These are phyloP conservation scores for Cryptococcus sp. DNA, from an alignment of 1,284 basidiomycete genomes.

Conservation along the genomic window DNA sequence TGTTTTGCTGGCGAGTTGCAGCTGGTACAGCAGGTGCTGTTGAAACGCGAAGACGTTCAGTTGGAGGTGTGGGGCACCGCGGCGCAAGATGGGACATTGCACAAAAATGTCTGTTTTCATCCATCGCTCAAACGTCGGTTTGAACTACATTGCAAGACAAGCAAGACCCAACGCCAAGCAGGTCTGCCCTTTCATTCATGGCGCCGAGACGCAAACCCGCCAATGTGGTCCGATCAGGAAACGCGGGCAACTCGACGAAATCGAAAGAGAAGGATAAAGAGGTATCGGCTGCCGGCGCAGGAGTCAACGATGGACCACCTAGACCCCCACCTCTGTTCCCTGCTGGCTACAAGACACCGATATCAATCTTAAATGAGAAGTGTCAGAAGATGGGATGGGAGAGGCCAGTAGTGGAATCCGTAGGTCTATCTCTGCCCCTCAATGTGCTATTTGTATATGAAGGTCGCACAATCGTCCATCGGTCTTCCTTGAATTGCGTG, in stretches of 20 bases:
- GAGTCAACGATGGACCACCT: slow-evolving; percentile 25
- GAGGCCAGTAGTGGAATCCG: slow-evolving; percentile 70
- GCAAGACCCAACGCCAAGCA: too few relatives aligned
- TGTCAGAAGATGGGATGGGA: slow-evolving; percentile 87
- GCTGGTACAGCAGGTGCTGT: too few relatives aligned
- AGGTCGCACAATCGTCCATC: neutral
- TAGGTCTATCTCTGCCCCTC: slow-evolving; percentile 50
- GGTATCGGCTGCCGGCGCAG: slow-evolving; percentile 4
- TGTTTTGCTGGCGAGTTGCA: too few relatives aligned
- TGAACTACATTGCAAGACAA: too few relatives aligned
- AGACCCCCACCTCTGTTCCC: slow-evolving; percentile 66
- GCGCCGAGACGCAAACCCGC: slow-evolving; percentile 64
- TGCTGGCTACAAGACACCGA: slow-evolving; percentile 75
- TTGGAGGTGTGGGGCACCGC: too few relatives aligned
- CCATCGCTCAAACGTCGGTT: too few relatives aligned
- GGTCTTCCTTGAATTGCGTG: neutral
- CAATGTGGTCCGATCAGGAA: slow-evolving; percentile 76
- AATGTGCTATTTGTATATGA: neutral
- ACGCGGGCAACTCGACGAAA: slow-evolving; percentile 79
- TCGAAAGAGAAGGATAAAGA: slow-evolving; percentile 20
- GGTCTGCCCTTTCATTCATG: slow-evolving; percentile 54
- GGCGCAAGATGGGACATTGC: too few relatives aligned
- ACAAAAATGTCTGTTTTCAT: too few relatives aligned
- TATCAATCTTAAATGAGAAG: slow-evolving; percentile 74
- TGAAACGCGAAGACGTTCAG: too few relatives aligned